Conservation (phyloP, 306 rosid genomes). For the Lathyrus oleraceus region DNA sequence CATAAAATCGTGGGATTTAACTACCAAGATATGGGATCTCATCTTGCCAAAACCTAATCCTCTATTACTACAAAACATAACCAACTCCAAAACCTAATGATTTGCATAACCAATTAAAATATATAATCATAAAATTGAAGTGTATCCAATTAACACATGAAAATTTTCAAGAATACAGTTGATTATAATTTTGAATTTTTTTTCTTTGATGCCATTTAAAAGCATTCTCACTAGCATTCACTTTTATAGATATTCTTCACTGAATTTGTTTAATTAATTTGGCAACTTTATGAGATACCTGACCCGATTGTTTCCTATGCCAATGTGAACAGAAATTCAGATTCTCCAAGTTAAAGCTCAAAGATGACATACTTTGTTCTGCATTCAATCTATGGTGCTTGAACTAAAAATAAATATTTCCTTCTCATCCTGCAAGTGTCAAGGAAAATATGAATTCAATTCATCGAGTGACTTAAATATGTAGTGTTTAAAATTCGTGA, state of each 20-base stretch:
- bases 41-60: no score
- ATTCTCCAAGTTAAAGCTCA: neutral
- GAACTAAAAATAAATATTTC: neutral
- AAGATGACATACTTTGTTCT: neutral
- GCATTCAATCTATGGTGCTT: neutral
- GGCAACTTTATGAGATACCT: neutral
- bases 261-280: neutral
- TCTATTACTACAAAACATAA: no score
- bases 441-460: neutral
- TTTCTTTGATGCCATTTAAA: neutral
- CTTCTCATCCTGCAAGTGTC: neutral
- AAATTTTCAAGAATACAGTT: neutral
- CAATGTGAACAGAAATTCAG: neutral
- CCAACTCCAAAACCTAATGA: no score
- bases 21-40: no score
- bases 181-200: no score
- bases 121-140: no score
- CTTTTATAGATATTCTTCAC: neutral
- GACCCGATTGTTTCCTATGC: neutral
- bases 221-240: neutral
- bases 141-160: neutral
- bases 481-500: neutral
- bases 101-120: no score
- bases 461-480: neutral
- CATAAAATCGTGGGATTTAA: no score